These are phyloP conservation scores for Ustilago vetiveriae DNA, from an alignment of 1,284 basidiomycete genomes.

Conservation along the genomic window DNA sequence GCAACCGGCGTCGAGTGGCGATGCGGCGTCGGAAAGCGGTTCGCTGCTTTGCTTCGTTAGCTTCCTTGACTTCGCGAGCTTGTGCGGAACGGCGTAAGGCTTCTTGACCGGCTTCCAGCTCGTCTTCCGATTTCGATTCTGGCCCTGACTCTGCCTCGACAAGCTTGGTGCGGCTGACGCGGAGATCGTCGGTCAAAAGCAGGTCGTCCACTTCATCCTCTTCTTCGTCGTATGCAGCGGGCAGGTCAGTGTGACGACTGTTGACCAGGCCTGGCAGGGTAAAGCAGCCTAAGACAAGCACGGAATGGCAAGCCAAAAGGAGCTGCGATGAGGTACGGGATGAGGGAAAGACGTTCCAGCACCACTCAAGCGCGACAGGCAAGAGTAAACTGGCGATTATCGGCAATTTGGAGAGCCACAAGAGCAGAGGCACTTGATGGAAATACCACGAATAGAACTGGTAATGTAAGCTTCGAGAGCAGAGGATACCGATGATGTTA, in stretches of 20 bases:
- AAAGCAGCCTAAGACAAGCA: constrained; percentile 43
- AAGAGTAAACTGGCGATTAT: constrained; percentile 23
- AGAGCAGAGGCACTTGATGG: constrained; percentile 86
- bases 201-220: constrained; percentile 33
- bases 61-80: constrained; percentile 15
- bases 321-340: constrained; percentile 45
- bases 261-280: constrained; percentile 10
- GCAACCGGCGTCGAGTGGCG: constrained; percentile 23
- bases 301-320: constrained; percentile 39
- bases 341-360: constrained; percentile 60
- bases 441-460: constrained; percentile 99
- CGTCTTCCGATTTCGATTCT: neutral
- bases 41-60: constrained; percentile 25
- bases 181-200: constrained; percentile 8
- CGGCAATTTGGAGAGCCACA: constrained; percentile 71
- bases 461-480: constrained; percentile 95
- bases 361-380: constrained; percentile 40
- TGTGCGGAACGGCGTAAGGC: constrained; percentile 10
- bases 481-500: constrained; percentile 89
- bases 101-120: no score
- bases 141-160: neutral
- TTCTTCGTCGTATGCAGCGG: neutral
- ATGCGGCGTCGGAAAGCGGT: constrained; percentile 35
- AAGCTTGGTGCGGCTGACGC: neutral
- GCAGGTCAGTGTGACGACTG: neutral